Conservation (phyloP, 441 rosid species). For the Manihot esculenta region DNA sequence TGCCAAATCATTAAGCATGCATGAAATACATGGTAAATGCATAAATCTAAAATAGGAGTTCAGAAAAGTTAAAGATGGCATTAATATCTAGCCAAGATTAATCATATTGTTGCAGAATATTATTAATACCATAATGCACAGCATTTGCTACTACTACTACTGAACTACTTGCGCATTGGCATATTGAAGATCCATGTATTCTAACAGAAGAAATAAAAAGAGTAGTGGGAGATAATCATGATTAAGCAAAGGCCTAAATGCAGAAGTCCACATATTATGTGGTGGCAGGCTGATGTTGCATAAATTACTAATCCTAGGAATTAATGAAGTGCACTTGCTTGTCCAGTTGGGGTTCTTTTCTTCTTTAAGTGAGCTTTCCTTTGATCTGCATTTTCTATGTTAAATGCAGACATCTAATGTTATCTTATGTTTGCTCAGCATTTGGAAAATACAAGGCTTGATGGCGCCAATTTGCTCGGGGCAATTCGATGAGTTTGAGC, state of each 20-base stretch:
- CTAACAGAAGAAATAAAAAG: too few relatives aligned
- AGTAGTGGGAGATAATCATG: too few relatives aligned
- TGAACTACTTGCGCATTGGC: too few relatives aligned
- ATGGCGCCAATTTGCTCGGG: constrained; percentile 82
- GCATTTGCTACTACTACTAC: too few relatives aligned
- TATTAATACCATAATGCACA: too few relatives aligned
- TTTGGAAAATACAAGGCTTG: constrained; percentile 86
- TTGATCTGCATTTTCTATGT: background rate
- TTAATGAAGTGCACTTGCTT: background rate
- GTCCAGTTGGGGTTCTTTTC: background rate
- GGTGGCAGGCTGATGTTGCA: too few relatives aligned
- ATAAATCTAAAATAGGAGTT: background rate
- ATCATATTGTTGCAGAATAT: too few relatives aligned
- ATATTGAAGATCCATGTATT: too few relatives aligned
- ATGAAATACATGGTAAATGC: background rate
- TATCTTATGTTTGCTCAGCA: constrained; percentile 39
- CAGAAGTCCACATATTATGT: too few relatives aligned
- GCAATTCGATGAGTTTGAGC: constrained; percentile 54
- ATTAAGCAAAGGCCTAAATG: too few relatives aligned
- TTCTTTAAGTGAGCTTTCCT: background rate
- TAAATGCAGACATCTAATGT: background rate
- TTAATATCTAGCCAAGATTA: background rate
- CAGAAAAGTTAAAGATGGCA: background rate
- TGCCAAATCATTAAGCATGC: background rate
- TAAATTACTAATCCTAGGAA: background rate